These are phyloP conservation scores for Hypericum androsaemum DNA, from an alignment of 345 rosid genomes.

Conservation along the genomic window DNA sequence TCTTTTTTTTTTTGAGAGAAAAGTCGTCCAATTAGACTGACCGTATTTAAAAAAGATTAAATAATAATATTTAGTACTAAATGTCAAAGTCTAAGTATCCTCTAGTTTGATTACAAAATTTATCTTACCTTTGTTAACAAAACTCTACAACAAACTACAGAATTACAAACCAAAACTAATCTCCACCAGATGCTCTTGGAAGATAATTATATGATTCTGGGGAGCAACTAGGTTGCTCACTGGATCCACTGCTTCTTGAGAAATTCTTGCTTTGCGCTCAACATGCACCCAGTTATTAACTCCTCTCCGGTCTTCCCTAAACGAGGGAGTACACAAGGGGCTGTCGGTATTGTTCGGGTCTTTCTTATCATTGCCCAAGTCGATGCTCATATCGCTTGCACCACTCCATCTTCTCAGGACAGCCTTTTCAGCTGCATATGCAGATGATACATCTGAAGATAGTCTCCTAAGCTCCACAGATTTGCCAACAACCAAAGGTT, in stretches of 20 bases:
- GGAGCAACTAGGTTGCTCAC: constrained; percentile 22
- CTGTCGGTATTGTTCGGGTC: constrained; percentile 32
- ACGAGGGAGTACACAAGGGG: constrained; percentile 56
- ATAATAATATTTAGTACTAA: too few species aligned
- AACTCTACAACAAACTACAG: too few species aligned
- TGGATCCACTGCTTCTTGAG: constrained; percentile 19
- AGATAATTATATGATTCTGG: too few species aligned
- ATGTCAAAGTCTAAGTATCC: too few species aligned
- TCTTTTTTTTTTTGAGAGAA: too few species aligned
- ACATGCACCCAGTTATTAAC: constrained; percentile 17
- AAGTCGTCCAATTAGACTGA: too few species aligned
- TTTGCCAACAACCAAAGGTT: constrained; percentile 45
- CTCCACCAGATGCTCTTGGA: too few species aligned
- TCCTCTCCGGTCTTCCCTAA: constrained; percentile 28
- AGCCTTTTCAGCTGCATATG: constrained; percentile 52
- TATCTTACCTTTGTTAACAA: too few species aligned
- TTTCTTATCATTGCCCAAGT: constrained; percentile 68
- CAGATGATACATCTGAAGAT: constrained; percentile 66
- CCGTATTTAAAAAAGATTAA: too few species aligned
- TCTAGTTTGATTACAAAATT: too few species aligned
- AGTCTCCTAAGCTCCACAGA: constrained; percentile 72
- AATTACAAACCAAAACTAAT: too few species aligned
- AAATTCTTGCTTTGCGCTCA: constrained; percentile 22
- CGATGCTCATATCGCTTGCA: constrained; percentile 97
- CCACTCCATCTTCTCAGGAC: constrained; percentile 98